Evolutionary conservation across 139 green algal species (phyloP).

Genomic region (Chlorella sp.): DNA sequence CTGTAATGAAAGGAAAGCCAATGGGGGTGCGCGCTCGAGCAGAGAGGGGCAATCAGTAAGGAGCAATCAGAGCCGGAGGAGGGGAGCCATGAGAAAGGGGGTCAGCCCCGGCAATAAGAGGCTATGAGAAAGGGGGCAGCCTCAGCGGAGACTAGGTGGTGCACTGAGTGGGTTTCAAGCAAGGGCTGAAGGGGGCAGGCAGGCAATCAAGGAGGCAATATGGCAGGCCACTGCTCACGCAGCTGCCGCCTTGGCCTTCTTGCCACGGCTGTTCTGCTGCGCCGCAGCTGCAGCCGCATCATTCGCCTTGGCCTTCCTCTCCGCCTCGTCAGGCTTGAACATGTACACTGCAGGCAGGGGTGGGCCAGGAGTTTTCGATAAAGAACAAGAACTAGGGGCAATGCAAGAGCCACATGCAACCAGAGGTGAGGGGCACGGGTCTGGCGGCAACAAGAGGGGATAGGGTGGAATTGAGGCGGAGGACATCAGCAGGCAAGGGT

Average conservation of each 20-base stretch:
- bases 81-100: background rate
- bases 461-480: too few species aligned
- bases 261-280: background rate
- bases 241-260: slow-evolving; percentile 15
- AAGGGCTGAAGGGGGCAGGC: background rate
- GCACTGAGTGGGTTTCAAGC: background rate
- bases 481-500: too few species aligned
- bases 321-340: slow-evolving; percentile 31
- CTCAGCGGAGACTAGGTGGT: background rate
- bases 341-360: slow-evolving; percentile 12
- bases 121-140: background rate
- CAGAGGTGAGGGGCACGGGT: too few species aligned
- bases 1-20: background rate
- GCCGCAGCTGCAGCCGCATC: background rate
- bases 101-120: background rate
- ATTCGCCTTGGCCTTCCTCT: slow-evolving; percentile 25
- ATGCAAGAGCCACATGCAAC: background rate
- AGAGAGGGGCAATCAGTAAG: background rate
- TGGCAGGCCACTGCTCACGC: background rate
- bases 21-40: background rate
- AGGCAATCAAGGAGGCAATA: background rate
- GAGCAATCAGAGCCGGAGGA: background rate
- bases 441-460: too few species aligned
- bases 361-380: background rate
- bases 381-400: background rate